Base-by-base conservation (phyloP, 176 grass and related monocot genomes). In the Avena atlantica region DNA sequence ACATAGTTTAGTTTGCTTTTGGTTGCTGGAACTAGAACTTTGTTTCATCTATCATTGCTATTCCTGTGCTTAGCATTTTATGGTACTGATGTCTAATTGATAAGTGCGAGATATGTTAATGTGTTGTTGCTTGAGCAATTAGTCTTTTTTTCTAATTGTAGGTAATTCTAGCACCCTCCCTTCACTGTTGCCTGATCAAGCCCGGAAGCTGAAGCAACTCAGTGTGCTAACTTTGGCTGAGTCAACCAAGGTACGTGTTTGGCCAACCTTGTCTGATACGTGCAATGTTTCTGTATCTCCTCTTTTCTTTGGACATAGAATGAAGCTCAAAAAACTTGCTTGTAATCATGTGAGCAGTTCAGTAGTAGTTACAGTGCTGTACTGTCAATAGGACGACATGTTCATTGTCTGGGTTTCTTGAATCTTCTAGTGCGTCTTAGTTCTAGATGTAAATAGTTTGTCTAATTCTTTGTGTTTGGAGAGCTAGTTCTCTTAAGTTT, bases 131-230 rank as follows among this genome's bases (percentile, higher is more conserved):
- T 80, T 68, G 3, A 24, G 15, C 42, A 42, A 27, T 61, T 78
- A n/a, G 52, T 66, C 3, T 74, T 85, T 55, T 61, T 61, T 0
- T 81, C 12, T 4, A 86, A 66, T 21, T 82, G 74, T 74, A 99
- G 97, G 92, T 84, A 99, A 94, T 93, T 86, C 89, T 83, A 88
- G 85, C 69, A 84, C 65, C 65, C 91, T 99, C 76, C 97, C 94
- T 80, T 65, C 83, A 23, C 59, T 99, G 79, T 90, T 96, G 53
- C 92, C 92, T 84, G 92, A 99, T 86, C 97, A 99, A 94, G 81
- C 79, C 49, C 91, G 74, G 68, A 99, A 99, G 89, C 90, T 99
- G 81, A 94, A 99, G 89, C 97, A 99, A 84, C 94, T 99, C 42
- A 99, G 86, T 36, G 94, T 99, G 72, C 85, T 99, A 85, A 93